Conservation (phyloP, 192 early-diverging fungal genomes). For the Jimgerdemannia flammicorona region DNA sequence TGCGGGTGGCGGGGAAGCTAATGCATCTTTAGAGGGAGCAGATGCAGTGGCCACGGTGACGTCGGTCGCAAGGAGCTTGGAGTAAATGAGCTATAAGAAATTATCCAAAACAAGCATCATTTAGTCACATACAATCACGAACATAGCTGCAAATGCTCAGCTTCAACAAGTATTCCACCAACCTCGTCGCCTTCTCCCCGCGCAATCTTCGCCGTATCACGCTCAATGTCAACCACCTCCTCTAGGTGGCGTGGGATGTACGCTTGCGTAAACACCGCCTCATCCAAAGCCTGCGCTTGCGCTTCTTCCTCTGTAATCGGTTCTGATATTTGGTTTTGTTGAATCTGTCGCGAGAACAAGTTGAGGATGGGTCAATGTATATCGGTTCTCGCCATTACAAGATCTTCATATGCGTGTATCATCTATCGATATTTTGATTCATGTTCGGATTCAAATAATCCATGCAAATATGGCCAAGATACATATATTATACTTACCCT, state of each 20-base stretch:
- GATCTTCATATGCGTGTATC: neutral
- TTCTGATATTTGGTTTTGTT: neutral
- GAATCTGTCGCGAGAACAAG: slow-evolving; percentile 11
- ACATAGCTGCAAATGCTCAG: too few relatives aligned
- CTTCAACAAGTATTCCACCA: neutral
- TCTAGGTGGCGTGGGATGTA: slow-evolving; percentile 91
- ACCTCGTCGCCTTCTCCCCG: slow-evolving; percentile 70
- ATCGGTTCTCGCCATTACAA: neutral
- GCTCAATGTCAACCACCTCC: slow-evolving; percentile 85
- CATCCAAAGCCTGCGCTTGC: slow-evolving; percentile 61
- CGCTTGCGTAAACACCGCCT: slow-evolving; percentile 87
- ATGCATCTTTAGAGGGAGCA: neutral
- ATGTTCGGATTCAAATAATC: neutral
- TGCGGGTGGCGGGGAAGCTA: too few relatives aligned
- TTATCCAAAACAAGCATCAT: neutral
- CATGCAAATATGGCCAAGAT: neutral
- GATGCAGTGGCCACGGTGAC: neutral
- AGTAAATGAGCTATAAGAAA: slow-evolving; percentile 1
- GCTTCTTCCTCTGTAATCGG: slow-evolving; percentile 44
- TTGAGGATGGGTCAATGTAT: neutral
- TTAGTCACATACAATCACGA: neutral
- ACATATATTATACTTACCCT: slow-evolving; percentile 40
- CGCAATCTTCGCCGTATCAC: slow-evolving; percentile 73
- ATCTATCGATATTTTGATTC: too few relatives aligned
- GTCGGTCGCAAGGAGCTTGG: neutral